Percentiles rank a stretch among this genome's conserved stretches.
Conservation (phyloP, 495 filamentous ascomycete species). For the Penicillium argentinense region DNA sequence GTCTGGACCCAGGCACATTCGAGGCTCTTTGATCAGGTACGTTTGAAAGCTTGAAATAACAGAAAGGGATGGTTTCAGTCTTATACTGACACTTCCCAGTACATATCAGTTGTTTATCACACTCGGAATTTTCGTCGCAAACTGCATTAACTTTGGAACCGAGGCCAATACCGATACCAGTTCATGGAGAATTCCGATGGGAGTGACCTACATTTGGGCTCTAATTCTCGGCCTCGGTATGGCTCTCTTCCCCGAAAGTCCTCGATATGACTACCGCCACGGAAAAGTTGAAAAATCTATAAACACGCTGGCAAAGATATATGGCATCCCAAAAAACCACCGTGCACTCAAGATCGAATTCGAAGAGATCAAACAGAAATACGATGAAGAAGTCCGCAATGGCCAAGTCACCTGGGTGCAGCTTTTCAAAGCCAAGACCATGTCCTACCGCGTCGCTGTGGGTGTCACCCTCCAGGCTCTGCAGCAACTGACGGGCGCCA, state of each 20-base stretch:
- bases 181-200: slow-evolving; percentile 80
- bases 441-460: slow-evolving; percentile 64
- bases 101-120: slow-evolving; percentile 86
- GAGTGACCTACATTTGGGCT: slow-evolving; percentile 71
- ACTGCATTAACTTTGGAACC: slow-evolving; percentile 79
- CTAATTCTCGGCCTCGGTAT: slow-evolving; percentile 68
- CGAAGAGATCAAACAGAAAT: slow-evolving; percentile 59
- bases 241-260: slow-evolving; percentile 69
- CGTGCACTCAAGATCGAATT: slow-evolving; percentile 65
- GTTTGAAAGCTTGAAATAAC: not conserved
- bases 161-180: slow-evolving; percentile 38
- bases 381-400: slow-evolving; percentile 53
- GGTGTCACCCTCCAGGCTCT: slow-evolving; percentile 63
- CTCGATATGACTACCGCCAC: slow-evolving; percentile 64
- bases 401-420: slow-evolving; percentile 29
- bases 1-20: slow-evolving; percentile 60
- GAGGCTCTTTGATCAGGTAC: slow-evolving; percentile 62
- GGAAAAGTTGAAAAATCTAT: slow-evolving; percentile 62
- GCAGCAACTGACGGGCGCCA: slow-evolving; percentile 42
- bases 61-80: not conserved
- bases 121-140: slow-evolving; percentile 74
- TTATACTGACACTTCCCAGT: slow-evolving; percentile 13
- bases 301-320: slow-evolving; percentile 63
- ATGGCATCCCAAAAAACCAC: slow-evolving; percentile 63
- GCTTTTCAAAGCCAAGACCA: slow-evolving; percentile 63